A percentile compares a stretch with the other conserved stretches of the same genome.
Conservation (phyloP, 176 grass and related monocot species). For the Oryza glumipatula region DNA sequence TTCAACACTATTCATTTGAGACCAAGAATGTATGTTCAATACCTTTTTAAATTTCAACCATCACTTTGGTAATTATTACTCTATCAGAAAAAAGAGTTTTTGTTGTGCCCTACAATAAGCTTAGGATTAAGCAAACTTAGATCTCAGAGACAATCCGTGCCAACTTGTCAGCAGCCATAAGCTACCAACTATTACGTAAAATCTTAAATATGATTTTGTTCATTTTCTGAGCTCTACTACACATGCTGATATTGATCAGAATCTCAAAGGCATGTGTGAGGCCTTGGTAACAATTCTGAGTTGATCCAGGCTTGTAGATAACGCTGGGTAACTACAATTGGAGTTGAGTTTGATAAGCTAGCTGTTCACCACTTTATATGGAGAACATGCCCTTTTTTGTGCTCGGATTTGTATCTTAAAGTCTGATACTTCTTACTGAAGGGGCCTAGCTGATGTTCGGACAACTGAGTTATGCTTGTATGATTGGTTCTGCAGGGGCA, state of each 20-base stretch:
- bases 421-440: neutral
- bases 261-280: neutral
- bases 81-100: too few species aligned
- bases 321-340: neutral
- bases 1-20: neutral
- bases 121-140: too few species aligned
- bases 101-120: too few species aligned
- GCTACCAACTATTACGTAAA: too few species aligned
- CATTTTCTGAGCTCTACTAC: neutral
- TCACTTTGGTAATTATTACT: too few species aligned
- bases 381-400: neutral
- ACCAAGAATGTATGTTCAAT: neutral
- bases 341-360: neutral
- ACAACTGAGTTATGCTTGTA: slow-evolving; percentile 20
- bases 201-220: neutral
- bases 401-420: neutral
- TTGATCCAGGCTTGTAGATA: neutral
- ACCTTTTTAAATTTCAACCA: too few species aligned
- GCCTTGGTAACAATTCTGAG: neutral
- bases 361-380: neutral
- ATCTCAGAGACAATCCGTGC: too few species aligned
- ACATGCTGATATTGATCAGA: neutral
- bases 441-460: neutral
- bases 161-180: too few species aligned
- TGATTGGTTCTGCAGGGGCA: slow-evolving; percentile 63